phyloP scores from a whole-genome alignment of 495 filamentous ascomycete species.

The Penicillium paxilli region DNA sequence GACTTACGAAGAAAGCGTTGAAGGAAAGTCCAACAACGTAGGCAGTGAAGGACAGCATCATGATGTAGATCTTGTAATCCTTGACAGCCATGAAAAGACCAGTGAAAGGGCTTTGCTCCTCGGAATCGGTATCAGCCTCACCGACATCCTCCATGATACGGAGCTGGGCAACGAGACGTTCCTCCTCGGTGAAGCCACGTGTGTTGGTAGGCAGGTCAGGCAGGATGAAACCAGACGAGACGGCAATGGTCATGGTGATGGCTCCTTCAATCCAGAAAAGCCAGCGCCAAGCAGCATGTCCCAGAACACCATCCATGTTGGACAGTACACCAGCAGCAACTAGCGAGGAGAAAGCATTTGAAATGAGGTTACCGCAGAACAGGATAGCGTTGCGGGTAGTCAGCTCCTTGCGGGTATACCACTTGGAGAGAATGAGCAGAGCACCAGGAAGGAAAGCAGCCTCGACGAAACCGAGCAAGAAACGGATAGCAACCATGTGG shows the following conservation, averaged over 20 bases:
- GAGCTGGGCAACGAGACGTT: slow-evolving; percentile 65
- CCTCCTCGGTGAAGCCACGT: slow-evolving; percentile 65
- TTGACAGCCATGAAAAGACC: slow-evolving; percentile 67
- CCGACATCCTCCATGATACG: slow-evolving; percentile 78
- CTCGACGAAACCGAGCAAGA: slow-evolving; percentile 65
- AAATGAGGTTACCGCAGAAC: slow-evolving; percentile 48
- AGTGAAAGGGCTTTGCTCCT: slow-evolving; percentile 61
- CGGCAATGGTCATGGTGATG: slow-evolving; percentile 32
- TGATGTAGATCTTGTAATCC: slow-evolving; percentile 70
- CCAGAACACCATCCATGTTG: slow-evolving; percentile 41
- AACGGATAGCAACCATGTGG: slow-evolving; percentile 62
- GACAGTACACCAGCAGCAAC: slow-evolving; percentile 48
- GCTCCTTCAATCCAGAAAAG: slow-evolving; percentile 56
- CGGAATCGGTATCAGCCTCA: slow-evolving; percentile 62
- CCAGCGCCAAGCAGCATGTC: slow-evolving; percentile 62
- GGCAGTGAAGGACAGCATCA: slow-evolving; percentile 49
- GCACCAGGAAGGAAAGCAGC: slow-evolving; percentile 46
- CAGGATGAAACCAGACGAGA: slow-evolving; percentile 56
- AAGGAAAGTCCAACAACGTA: slow-evolving; percentile 36
- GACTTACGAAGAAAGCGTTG: slow-evolving; percentile 38
- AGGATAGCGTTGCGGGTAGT: slow-evolving; percentile 45
- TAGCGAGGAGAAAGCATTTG: slow-evolving; percentile 65
- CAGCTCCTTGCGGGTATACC: slow-evolving; percentile 46
- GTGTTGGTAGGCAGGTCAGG: slow-evolving; percentile 77
- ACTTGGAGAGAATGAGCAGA: slow-evolving; percentile 46